A percentile compares a stretch with the other conserved stretches of the same genome.
phyloP scores from a whole-genome alignment of 2,329 filamentous ascomycete species.

The Ceratocystis cubensis region DNA sequence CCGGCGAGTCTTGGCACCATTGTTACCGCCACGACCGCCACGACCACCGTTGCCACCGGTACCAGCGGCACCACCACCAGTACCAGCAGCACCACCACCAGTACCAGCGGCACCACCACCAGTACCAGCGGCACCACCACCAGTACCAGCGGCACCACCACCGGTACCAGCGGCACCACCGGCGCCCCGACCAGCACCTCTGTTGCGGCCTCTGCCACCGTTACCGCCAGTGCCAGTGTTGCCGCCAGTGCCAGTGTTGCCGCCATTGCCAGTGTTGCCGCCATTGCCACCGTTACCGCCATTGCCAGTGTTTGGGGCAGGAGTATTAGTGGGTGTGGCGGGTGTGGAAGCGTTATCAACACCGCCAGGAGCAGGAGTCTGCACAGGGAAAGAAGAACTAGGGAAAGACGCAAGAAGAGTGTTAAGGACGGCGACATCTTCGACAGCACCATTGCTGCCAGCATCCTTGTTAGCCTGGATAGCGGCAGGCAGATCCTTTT shows the following conservation, averaged over 20 bases:
- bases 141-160: neutral
- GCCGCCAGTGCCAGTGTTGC: neutral
- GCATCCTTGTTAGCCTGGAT: slow-evolving; percentile 35
- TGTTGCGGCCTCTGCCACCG: neutral
- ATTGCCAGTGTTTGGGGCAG: slow-evolving; percentile 20
- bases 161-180: neutral
- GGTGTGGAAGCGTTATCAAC: slow-evolving; percentile 19
- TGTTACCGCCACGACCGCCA: neutral
- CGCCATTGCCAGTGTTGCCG: slow-evolving; percentile 10
- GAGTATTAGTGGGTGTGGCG: slow-evolving; percentile 13
- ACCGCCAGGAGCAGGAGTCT: slow-evolving; percentile 27
- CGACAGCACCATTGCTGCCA: slow-evolving; percentile 25
- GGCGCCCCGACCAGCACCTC: neutral
- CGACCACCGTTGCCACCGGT: neutral
- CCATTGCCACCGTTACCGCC: slow-evolving; percentile 19
- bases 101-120: neutral
- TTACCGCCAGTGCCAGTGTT: slow-evolving; percentile 11
- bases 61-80: neutral
- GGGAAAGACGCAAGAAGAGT: slow-evolving; percentile 25
- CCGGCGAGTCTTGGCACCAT: slow-evolving; percentile 12
- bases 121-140: neutral
- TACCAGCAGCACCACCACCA: neutral
- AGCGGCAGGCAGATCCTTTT: slow-evolving; percentile 35
- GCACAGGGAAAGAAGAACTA: slow-evolving; percentile 26
- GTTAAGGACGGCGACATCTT: slow-evolving; percentile 29